Evolutionary conservation across 1,284 basidiomycete genomes (phyloP), one percentile per base, ranked within the genome.

Genomic region (Xerocomus amazonicus): DNA sequence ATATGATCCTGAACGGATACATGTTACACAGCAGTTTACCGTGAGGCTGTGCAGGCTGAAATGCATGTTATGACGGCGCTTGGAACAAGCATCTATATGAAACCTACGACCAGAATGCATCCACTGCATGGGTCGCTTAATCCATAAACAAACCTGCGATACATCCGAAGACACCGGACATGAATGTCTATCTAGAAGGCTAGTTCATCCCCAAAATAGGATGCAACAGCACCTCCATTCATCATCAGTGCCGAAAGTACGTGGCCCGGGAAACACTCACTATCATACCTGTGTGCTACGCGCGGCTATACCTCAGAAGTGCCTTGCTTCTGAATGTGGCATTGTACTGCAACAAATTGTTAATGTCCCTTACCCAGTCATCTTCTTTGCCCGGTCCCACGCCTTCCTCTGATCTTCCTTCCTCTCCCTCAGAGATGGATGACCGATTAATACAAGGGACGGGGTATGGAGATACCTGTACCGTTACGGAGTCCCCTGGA

Each of bases 361-460:
- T 97, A 70, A 98, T 97, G 67, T 98, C 96, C 53, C 90, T 76
- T 19, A 97, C 92, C 95, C 95, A 98, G 60, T 93, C 91, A 58
- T 94, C 90, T 59, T 92, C 91, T 59, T 89, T 89, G 7, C 90
- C 89, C 1, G 88, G 83, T 26, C 75, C 72, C 26, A 79, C 81
- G 19, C 81, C 81, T 66, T 81, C 78, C 58, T 72, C 54, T 48
- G 51, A 44, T 28, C 58, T 57, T 27, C 48, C 56, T 43, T 73
- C 64, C 33, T 66, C 70, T 17, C 68, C 75, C 41, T 82, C 79
- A 1, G 77, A 73, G 53, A 90, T 85, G 3, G 87, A 86, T 16
- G 87, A 87, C 23, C 90, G 77, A 60, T 91, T 92, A 61, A 95
- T 89, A 67, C 94, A 97, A 0, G 95, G 95, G 29, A 98, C 92